Conservation (phyloP, 345 rosid species). For the Sonneratia alba region DNA sequence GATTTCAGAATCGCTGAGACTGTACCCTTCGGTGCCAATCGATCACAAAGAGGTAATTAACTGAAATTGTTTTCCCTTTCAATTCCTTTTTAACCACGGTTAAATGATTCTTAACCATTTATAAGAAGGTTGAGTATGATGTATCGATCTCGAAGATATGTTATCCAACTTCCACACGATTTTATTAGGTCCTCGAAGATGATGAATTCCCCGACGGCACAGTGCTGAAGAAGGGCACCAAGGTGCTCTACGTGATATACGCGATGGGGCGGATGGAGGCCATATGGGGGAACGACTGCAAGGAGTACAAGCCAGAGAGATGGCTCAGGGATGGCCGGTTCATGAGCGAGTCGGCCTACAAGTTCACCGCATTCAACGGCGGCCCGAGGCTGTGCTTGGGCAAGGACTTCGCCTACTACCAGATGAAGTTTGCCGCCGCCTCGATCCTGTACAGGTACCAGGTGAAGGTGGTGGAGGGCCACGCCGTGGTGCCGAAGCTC, state of each 20-base stretch:
- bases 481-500: slow-evolving; percentile 54
- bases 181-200: slow-evolving; percentile 54
- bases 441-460: slow-evolving; percentile 55
- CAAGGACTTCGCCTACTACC: slow-evolving; percentile 90
- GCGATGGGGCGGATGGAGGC: slow-evolving; percentile 95
- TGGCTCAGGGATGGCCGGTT: slow-evolving; percentile 78
- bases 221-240: slow-evolving; percentile 72
- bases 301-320: slow-evolving; percentile 76
- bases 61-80: too few relatives aligned
- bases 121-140: too few relatives aligned
- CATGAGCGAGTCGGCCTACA: slow-evolving; percentile 82
- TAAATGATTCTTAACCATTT: too few relatives aligned
- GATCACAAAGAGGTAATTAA: slow-evolving; percentile 84
- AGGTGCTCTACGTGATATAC: slow-evolving; percentile 75
- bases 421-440: slow-evolving; percentile 74
- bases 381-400: slow-evolving; percentile 92
- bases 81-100: too few relatives aligned
- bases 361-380: slow-evolving; percentile 88
- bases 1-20: slow-evolving; percentile 75
- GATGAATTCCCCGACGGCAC: slow-evolving; percentile 87
- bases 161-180: too few relatives aligned
- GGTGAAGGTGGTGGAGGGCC: slow-evolving; percentile 48
- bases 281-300: slow-evolving; percentile 87
- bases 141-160: too few relatives aligned
- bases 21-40: slow-evolving; percentile 93